Base-by-base conservation (phyloP, 148 eudicot species). In the Hydrangea macrophylla region DNA sequence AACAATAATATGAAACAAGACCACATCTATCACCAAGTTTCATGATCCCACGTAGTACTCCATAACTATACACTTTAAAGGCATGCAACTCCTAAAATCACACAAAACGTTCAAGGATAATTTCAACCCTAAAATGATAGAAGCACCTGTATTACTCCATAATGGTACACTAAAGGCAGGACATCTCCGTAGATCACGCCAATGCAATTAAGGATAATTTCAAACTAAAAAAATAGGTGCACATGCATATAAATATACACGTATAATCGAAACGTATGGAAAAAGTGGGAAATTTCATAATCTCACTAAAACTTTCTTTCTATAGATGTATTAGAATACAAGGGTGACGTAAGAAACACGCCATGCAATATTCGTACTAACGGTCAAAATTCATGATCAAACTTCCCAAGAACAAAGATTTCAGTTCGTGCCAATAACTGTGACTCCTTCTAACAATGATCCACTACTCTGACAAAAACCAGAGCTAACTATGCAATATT, bases 291-390 rank as follows among this genome's bases (percentile, higher is more conserved):
- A 55, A 33, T 33, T 36, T 33, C 18, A 23, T 9, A 32, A 67
- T 53, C 60, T 55, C 26, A 54, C 50, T 36, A 67, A 67, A 67
- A 10, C 48, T 54, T 33, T 39, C 11, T 36, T 20, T 15, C 51
- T 56, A 55, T 24, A n/a, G 45, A 3, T n/a, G 60, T 9, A 36
- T 54, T 22, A 17, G 17, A 20, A 67, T 24, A 54, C 20, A 35
- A 35, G 50, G n/a, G n/a, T n/a, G n/a, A n/a, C n/a, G n/a, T n/a
- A n/a, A n/a, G n/a, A n/a, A n/a, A n/a, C n/a, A n/a, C n/a, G n/a
- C n/a, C n/a, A n/a, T n/a, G n/a, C n/a, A n/a, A n/a, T n/a, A n/a
- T n/a, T n/a, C n/a, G n/a, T n/a, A n/a, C n/a, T n/a, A n/a, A 55
- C 25, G 9, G 28, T 67, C 33, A 3, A 53, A 66, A 33, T 11